A percentile compares a stretch with the other conserved stretches of the same genome.
phyloP scores from a whole-genome alignment of 805 yeast species.

The Yamadazyma kitorensis region DNA sequence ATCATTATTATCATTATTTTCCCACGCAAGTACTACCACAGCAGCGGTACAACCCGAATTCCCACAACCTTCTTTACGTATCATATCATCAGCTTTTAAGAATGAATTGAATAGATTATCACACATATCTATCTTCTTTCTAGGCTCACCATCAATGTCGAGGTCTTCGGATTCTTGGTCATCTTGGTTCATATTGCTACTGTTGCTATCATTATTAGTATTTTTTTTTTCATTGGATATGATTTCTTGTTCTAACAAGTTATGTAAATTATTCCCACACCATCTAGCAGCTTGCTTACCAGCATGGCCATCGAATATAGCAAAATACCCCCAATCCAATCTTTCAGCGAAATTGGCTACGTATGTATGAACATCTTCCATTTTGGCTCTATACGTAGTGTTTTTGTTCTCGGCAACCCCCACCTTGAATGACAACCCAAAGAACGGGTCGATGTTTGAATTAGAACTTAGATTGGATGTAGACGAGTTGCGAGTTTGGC shows the following conservation, averaged over 20 bases:
- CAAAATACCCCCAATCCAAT: slow-evolving; percentile 92
- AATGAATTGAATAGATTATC: slow-evolving; percentile 69
- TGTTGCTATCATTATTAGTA: too few species aligned
- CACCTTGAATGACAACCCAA: slow-evolving; percentile 68
- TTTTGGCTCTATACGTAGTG: slow-evolving; percentile 71
- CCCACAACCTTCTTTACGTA: slow-evolving; percentile 59
- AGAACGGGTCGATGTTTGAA: slow-evolving; percentile 40
- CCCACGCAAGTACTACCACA: slow-evolving; percentile 89
- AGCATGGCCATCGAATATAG: slow-evolving; percentile 96
- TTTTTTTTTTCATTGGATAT: slow-evolving; percentile 16
- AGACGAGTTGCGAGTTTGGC: slow-evolving; percentile 13
- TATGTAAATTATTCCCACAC: slow-evolving; percentile 87
- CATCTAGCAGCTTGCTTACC: slow-evolving; percentile 90
- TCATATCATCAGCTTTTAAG: slow-evolving; percentile 67
- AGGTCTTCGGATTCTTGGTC: slow-evolving; percentile 21
- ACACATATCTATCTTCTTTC: slow-evolving; percentile 45
- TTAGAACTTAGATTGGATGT: slow-evolving; percentile 11
- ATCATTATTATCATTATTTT: slow-evolving; percentile 27
- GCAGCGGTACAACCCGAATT: slow-evolving; percentile 95
- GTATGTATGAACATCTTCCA: slow-evolving; percentile 96
- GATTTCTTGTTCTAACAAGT: slow-evolving; percentile 59
- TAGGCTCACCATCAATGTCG: slow-evolving; percentile 28
- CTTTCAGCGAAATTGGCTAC: slow-evolving; percentile 91
- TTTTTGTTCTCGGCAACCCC: slow-evolving; percentile 94
- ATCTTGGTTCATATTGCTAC: slow-evolving; percentile 2